Percentiles rank a stretch among this genome's conserved stretches.
Evolutionary conservation across 352 stramenopile genomes (phyloP).

Genomic region (Pythium coloratum): DNA sequence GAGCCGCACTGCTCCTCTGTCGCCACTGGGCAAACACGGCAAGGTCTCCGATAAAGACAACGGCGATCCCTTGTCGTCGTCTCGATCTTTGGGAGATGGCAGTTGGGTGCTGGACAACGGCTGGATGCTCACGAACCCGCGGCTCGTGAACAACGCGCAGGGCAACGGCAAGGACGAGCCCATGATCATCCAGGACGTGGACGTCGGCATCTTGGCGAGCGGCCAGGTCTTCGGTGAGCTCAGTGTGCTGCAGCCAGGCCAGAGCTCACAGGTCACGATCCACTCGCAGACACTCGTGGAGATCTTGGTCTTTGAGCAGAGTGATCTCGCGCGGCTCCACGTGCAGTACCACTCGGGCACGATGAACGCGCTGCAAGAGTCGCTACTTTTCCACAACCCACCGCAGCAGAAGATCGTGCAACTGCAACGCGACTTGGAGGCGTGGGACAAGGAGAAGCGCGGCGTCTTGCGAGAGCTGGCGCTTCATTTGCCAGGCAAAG

Average conservation of each 20-base stretch:
- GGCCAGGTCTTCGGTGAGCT: conserved; percentile 75
- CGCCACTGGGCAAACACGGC: neutral
- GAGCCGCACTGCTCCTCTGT: neutral
- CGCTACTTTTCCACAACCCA: conserved; percentile 77
- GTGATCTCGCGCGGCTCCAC: conserved; percentile 50
- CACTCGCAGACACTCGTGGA: conserved; percentile 64
- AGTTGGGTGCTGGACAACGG: conserved; percentile 80
- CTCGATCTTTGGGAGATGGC: conserved; percentile 38
- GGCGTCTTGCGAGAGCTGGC: conserved; percentile 48
- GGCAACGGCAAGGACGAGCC: conserved; percentile 19
- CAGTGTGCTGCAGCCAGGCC: conserved; percentile 64
- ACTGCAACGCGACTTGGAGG: conserved; percentile 45
- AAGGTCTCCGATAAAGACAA: conserved; percentile 7
- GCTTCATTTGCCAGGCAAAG: conserved; percentile 26
- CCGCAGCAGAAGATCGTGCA: conserved; percentile 75
- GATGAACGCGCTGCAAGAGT: conserved; percentile 79
- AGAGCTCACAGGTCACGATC: conserved; percentile 63
- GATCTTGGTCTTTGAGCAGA: conserved; percentile 55
- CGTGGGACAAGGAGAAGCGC: conserved; percentile 55
- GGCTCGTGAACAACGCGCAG: conserved; percentile 53
- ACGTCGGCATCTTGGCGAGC: conserved; percentile 59
- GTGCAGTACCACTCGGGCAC: conserved; percentile 72
- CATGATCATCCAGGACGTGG: conserved; percentile 41
- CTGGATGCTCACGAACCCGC: conserved; percentile 80
- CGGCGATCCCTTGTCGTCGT: conserved; percentile 32